Evolutionary conservation across 1,284 basidiomycete genomes (phyloP).

Genomic region (Austroboletus novae-zelandiae): DNA sequence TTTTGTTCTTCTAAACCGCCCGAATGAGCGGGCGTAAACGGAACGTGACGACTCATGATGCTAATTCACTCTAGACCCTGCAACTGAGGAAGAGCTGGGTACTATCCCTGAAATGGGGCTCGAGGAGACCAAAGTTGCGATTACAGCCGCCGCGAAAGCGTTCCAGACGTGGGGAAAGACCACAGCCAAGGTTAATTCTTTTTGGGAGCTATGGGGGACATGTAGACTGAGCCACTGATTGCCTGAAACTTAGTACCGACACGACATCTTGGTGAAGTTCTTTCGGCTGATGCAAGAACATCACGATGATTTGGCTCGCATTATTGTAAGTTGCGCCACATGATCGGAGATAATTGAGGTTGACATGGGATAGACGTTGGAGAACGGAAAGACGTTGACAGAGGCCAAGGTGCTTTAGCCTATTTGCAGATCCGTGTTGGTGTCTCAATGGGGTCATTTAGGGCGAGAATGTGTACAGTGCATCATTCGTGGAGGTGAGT

Average conservation of each 20-base stretch:
- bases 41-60: constrained; percentile 2
- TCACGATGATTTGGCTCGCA: constrained; percentile 76
- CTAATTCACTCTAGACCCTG: constrained; percentile 61
- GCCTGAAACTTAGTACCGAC: constrained; percentile 54
- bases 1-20: no score
- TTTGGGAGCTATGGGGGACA: background rate
- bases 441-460: constrained; percentile 26
- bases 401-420: constrained; percentile 65
- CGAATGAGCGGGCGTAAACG: background rate
- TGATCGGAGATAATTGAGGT: constrained; percentile 15
- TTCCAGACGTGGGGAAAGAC: constrained; percentile 83
- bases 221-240: background rate
- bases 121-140: constrained; percentile 77
- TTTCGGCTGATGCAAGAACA: constrained; percentile 74
- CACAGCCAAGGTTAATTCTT: constrained; percentile 61
- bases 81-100: constrained; percentile 77
- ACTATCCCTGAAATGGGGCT: constrained; percentile 85
- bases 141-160: constrained; percentile 71
- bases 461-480: constrained; percentile 80
- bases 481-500: constrained; percentile 79
- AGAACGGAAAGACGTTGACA: constrained; percentile 87
- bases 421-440: background rate
- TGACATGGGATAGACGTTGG: constrained; percentile 61
- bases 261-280: constrained; percentile 77
- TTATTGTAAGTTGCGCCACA: constrained; percentile 57